Evolutionary conservation across 169 alveolate species (phyloP), one percentile per base, ranked within the genome.

Genomic region (Eimeria falciformis): DNA sequence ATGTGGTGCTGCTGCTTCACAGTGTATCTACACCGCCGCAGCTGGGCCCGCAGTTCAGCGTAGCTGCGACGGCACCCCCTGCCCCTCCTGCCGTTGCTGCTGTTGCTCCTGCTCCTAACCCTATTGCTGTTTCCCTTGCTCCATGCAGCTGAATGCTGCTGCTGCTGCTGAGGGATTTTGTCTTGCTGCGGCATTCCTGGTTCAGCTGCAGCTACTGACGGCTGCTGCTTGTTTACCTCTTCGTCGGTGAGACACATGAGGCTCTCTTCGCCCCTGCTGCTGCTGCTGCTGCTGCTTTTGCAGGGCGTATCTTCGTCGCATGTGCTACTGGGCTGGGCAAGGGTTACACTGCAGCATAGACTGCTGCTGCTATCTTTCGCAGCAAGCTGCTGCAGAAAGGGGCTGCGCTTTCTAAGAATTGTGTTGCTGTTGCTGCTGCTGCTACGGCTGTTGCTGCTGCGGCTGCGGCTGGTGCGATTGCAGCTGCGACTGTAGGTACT

Each of bases 31-130:
- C 27, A 73, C 40, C 84, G 5, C 65, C 43, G 5, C 62, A 40
- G 37, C 65, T 73, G 65, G 47, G 29, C 84, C 62, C 45, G 56
- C 37, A 43, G 62, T 29, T 73, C 65, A 1, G 62, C 21, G 18
- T 3, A 3, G 40, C 33, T 46, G 14, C 65, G 37, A 1, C 25
- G 45, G 56, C 43, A 18, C 21, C 65, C 45, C 65, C 5, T 40
- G 84, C 65, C 45, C 53, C 65, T 73, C 53, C 65, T 73, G 66
- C 65, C 45, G 84, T 46, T 73, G 84, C 12, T 73, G 62, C 84
- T 73, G 84, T 62, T 33, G 37, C 65, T 43, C 40, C 84, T 40
- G 65, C 84, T 2, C 40, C 84, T 73, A 50, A 7, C 62, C 7
- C 62, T 50, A 14, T 50, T 7, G 62, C 62, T 50, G n/a, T 50